Conservation (phyloP, 176 grass and related monocot species). For the Calamus simplicifolius region DNA sequence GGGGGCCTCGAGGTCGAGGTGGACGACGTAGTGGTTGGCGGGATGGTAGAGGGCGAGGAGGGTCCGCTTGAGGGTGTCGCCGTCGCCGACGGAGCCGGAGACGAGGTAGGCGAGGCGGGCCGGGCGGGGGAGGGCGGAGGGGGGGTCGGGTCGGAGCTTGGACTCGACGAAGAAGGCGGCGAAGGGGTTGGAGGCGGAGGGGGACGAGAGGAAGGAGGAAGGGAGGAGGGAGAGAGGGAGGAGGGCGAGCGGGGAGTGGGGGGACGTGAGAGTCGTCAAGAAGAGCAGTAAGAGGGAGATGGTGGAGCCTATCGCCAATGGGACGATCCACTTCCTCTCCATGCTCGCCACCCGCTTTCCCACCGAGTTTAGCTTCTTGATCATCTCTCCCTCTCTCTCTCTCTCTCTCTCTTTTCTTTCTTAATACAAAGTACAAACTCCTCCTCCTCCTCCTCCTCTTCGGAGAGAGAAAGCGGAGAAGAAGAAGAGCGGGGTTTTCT, state of each 20-base stretch:
- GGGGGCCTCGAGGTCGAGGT: conserved; percentile 64
- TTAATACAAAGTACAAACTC: not conserved
- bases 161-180: conserved; percentile 37
- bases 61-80: conserved; percentile 36
- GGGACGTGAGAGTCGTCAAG: conserved; percentile 35
- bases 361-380: not conserved
- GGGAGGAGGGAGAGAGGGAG: conserved; percentile 24
- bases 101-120: conserved; percentile 73
- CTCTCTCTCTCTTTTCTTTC: not conserved
- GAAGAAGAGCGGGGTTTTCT: no score
- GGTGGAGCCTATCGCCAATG: not conserved
- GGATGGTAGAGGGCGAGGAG: conserved; percentile 83
- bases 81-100: conserved; percentile 48
- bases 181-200: not conserved
- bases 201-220: conserved; percentile 10
- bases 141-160: conserved; percentile 3
- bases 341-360: not conserved
- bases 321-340: conserved; percentile 27
- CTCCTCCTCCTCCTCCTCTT: no score
- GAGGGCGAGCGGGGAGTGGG: conserved; percentile 25
- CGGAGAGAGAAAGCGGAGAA: no score
- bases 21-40: conserved; percentile 66
- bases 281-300: conserved; percentile 21
- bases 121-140: not conserved
- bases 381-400: not conserved